Evolutionary conservation across 169 alveolate genomes (phyloP).

Genomic region (Plasmodium berghei): DNA sequence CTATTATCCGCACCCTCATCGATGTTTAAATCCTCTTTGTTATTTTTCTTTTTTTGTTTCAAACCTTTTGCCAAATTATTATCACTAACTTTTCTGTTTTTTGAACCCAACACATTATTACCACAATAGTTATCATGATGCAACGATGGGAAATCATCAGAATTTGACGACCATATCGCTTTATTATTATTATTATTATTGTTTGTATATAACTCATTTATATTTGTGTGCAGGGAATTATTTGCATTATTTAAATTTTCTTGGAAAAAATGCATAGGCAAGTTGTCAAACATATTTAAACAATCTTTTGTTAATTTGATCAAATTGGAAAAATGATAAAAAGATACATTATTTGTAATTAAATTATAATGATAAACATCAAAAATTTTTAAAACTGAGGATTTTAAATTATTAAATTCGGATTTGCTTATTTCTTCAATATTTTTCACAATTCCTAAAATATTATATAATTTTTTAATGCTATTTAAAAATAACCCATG

Average conservation of each 20-base stretch:
- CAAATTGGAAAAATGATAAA: conserved; percentile 23
- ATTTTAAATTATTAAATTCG: conserved; percentile 15
- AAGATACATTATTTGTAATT: conserved; percentile 44
- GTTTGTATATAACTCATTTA: background rate
- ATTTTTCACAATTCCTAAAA: conserved; percentile 17
- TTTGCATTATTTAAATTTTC: conserved; percentile 9
- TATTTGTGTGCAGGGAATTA: background rate
- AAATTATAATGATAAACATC: conserved; percentile 54
- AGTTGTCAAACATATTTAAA: conserved; percentile 62
- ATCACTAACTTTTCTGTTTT: conserved; percentile 9
- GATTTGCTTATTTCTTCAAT: conserved; percentile 19
- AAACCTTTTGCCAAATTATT: background rate
- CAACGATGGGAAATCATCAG: conserved; percentile 37
- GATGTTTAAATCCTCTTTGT: background rate
- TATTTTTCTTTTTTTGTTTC: conserved; percentile 32
- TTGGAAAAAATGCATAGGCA: conserved; percentile 61
- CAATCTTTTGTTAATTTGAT: conserved; percentile 61
- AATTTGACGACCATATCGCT: background rate
- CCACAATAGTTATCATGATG: conserved; percentile 7
- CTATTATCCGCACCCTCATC: conserved; percentile 2
- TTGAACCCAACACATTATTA: background rate
- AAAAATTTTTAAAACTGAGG: conserved; percentile 32
- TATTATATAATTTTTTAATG: conserved; percentile 27
- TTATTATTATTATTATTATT: background rate
- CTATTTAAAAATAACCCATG: conserved; percentile 59